Conservation (phyloP, 768 basidiomycete species). For the Suillus subluteus region DNA sequence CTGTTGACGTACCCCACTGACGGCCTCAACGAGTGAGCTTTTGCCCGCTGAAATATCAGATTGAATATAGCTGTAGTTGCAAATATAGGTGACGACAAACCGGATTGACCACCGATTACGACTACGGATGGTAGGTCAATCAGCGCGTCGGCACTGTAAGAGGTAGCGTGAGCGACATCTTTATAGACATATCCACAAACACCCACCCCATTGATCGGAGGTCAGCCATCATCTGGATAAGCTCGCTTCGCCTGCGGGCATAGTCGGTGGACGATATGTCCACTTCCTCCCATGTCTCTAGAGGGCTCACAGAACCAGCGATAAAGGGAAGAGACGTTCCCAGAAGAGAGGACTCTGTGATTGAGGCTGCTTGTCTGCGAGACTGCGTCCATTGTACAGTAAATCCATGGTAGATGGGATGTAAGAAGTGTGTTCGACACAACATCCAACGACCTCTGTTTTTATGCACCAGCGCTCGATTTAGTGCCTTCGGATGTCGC, state of each 20-base stretch:
- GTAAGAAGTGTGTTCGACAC: neutral
- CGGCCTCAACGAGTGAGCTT: constrained; percentile 61
- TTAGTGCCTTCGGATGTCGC: neutral
- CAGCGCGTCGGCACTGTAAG: constrained; percentile 38
- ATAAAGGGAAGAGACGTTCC: neutral
- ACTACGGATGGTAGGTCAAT: constrained; percentile 55
- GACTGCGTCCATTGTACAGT: neutral
- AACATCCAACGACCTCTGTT: neutral
- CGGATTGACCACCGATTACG: constrained; percentile 61
- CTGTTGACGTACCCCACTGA: constrained; percentile 48
- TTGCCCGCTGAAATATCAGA: constrained; percentile 49
- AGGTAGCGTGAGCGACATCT: constrained; percentile 9
- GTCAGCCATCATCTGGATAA: constrained; percentile 43
- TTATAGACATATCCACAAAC: neutral
- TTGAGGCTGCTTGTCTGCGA: neutral
- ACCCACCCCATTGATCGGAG: constrained; percentile 46
- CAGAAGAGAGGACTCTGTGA: neutral
- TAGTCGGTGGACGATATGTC: constrained; percentile 41
- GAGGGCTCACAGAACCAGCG: neutral
- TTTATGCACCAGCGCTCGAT: neutral
- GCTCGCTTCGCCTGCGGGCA: constrained; percentile 40
- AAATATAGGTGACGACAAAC: constrained; percentile 30
- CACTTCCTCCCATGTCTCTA: constrained; percentile 16
- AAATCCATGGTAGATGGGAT: neutral
- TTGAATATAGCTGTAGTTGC: neutral